Percentiles rank a stretch among this genome's conserved stretches.
Evolutionary conservation across 768 basidiomycete species (phyloP).

Genomic region (Collybia nuda): DNA sequence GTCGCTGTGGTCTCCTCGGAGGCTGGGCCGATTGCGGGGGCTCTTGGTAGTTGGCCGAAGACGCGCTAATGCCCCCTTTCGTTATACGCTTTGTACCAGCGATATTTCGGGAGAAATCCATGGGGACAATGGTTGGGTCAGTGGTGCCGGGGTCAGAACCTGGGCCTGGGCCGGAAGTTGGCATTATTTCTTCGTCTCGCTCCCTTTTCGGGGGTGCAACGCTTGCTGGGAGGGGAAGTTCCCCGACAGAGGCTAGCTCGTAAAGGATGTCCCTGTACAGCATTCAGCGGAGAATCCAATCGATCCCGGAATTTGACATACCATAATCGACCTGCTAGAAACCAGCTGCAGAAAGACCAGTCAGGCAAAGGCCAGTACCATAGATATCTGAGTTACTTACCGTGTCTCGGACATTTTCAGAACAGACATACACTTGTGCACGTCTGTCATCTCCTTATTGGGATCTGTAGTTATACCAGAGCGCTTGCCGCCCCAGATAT

Average conservation of each 20-base stretch:
- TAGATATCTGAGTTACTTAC: slow-evolving; percentile 19
- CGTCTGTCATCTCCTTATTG: slow-evolving; percentile 57
- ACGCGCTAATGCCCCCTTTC: not conserved
- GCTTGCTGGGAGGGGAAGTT: slow-evolving; percentile 62
- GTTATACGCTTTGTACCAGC: not conserved
- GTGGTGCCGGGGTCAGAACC: not conserved
- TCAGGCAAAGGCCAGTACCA: slow-evolving; percentile 13
- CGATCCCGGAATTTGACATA: slow-evolving; percentile 12
- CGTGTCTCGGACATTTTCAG: slow-evolving; percentile 40
- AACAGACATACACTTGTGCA: slow-evolving; percentile 60
- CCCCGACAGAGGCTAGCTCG: slow-evolving; percentile 69
- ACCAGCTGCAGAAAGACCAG: slow-evolving; percentile 28
- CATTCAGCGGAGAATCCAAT: slow-evolving; percentile 15
- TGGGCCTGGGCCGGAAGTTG: slow-evolving; percentile 5
- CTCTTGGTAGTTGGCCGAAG: too few species aligned
- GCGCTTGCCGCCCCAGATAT: slow-evolving; percentile 65
- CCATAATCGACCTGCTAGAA: slow-evolving; percentile 45
- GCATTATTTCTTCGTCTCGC: slow-evolving; percentile 50
- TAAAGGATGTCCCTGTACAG: slow-evolving; percentile 62
- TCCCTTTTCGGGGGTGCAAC: slow-evolving; percentile 60
- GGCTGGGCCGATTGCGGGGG: not conserved
- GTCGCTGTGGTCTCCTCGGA: not conserved
- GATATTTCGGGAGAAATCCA: not conserved
- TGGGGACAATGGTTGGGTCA: not conserved
- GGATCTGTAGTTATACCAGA: slow-evolving; percentile 48